Base-by-base conservation (phyloP, 140 eudicot species). In the Cichorium intybus region DNA sequence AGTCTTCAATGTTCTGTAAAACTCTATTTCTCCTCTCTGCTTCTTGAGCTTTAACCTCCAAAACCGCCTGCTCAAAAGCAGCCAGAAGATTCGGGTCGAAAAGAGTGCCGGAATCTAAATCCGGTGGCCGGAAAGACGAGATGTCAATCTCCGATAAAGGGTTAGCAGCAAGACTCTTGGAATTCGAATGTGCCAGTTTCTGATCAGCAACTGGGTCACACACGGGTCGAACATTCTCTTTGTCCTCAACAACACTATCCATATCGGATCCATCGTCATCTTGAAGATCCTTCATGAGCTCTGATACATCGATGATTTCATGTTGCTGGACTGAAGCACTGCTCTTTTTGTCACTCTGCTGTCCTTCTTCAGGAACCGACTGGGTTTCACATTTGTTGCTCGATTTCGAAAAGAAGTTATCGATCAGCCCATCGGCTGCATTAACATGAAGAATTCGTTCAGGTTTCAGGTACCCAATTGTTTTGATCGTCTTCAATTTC, bases 221-320 rank as follows among this genome's bases (percentile, higher is more conserved):
- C 21, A 17, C 21, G 11, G 95, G 90, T 49, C 60, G 77, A 27
- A 76, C 14, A 62, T 92, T 88, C 68, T 92, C 98, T 69, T 88
- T 88, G 10, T 88, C 86, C 20, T 69, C 69, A 24, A 62, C 21
- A 39, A 27, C 41, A 2, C 33, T 18, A 59, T 46, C 77, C 31
- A 60, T 23, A 55, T 77, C 81, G 10, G 62, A 77, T 65, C 74
- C 72, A 49, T 43, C 21, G 17, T 70, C 76, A 6, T 86, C 93
- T 66, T 90, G 87, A 49, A 86, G 72, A 50, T 81, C 95, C 59
- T 70, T 86, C 87, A 90, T 83, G 14, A 86, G 88, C 74, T 85
- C 95, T 0, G 80, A 53, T 7, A 85, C 91, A 62, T 83, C 95
- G 7, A 85, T 75, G 45, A 77, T 58, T 83, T 86, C 90, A 5